Conservation (phyloP, 1,139 yeast species). For the Protomyces gravidus region DNA sequence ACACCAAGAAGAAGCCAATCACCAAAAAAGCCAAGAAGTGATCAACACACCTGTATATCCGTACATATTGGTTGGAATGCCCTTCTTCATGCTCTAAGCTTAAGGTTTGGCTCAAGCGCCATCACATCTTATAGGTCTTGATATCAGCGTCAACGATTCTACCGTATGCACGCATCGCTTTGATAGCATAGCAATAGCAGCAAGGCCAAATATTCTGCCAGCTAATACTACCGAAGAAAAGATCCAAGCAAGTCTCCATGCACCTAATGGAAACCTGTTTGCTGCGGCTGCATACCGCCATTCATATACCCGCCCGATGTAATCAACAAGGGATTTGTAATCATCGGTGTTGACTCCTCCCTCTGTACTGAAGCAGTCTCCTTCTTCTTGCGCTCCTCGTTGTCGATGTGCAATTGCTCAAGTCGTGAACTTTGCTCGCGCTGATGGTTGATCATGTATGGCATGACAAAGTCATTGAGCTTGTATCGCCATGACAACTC, state of each 20-base stretch:
- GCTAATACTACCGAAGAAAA: no score
- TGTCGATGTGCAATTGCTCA: constrained; percentile 62
- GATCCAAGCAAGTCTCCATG: no score
- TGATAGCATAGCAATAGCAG: background rate
- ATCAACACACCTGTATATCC: no score
- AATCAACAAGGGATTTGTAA: constrained; percentile 36
- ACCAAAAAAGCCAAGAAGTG: constrained; percentile 25
- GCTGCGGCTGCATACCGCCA: constrained; percentile 28
- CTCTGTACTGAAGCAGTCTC: constrained; percentile 55
- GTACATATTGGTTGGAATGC: no score
- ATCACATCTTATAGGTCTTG: no score
- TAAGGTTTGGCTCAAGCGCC: no score
- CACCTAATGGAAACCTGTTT: constrained; percentile 37
- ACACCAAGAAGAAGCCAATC: constrained; percentile 30
- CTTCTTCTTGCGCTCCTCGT: constrained; percentile 61
- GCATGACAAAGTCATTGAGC: constrained; percentile 77
- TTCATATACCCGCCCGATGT: constrained; percentile 39
- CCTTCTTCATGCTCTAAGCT: no score
- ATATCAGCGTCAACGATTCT: no score
- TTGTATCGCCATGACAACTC: constrained; percentile 90
- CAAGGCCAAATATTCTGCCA: no score
- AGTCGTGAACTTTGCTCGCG: constrained; percentile 71
- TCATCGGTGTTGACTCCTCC: constrained; percentile 44
- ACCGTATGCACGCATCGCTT: no score
- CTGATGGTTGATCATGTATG: constrained; percentile 74